Evolutionary conservation across 2,329 filamentous ascomycete species (phyloP).

Genomic region (Escovopsis sp.): DNA sequence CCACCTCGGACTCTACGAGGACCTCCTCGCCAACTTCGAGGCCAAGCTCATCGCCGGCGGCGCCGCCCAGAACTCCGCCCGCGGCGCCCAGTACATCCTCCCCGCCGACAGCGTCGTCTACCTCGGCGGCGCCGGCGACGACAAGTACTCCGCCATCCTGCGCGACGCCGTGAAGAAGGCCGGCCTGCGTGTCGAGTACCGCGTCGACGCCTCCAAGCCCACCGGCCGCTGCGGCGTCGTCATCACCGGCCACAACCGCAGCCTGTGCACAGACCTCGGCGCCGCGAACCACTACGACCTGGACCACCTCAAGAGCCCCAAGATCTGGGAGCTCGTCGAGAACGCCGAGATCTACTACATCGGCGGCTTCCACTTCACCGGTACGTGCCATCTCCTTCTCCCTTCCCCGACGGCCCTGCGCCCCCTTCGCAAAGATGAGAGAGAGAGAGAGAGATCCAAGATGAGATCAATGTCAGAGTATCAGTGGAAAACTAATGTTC

Average conservation of each 20-base stretch:
- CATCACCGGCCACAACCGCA: constrained; percentile 93
- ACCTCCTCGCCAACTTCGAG: constrained; percentile 80
- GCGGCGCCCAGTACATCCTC: constrained; percentile 93
- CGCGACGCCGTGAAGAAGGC: constrained; percentile 73
- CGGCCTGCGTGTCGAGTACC: constrained; percentile 89
- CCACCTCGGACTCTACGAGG: constrained; percentile 82
- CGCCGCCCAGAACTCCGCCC: constrained; percentile 92
- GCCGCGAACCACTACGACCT: constrained; percentile 96
- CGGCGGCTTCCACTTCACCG: constrained; percentile 90
- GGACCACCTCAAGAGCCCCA: constrained; percentile 78
- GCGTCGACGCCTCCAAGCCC: constrained; percentile 66
- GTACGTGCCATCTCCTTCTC: constrained; percentile 14
- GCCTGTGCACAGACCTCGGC: constrained; percentile 85
- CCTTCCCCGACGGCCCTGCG: too few relatives aligned
- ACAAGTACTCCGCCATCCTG: constrained; percentile 88
- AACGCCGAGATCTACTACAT: constrained; percentile 82
- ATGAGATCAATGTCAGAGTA: background rate
- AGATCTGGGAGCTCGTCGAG: constrained; percentile 87
- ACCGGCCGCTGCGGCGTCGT: constrained; percentile 93
- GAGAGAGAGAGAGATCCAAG: too few relatives aligned
- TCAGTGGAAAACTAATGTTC: background rate
- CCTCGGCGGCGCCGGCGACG: constrained; percentile 84
- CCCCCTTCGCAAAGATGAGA: too few relatives aligned
- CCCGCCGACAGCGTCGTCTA: constrained; percentile 80
- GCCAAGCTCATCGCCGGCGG: constrained; percentile 93